Conservation (phyloP, 768 basidiomycete species). For the Gloeophyllum trabeum region DNA sequence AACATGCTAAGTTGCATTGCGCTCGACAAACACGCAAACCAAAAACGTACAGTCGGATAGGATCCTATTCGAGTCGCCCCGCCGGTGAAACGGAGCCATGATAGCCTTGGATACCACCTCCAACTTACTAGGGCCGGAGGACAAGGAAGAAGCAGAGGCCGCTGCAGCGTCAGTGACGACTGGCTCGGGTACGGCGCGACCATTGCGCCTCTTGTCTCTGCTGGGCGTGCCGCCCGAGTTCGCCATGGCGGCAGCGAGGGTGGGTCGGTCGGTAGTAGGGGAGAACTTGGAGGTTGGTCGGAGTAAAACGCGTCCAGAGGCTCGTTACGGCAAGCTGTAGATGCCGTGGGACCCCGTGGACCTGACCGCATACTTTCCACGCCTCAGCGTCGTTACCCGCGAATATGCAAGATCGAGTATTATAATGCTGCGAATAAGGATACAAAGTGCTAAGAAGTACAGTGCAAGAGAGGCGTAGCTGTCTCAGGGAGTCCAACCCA, state of each 20-base stretch:
- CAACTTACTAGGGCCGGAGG: slow-evolving; percentile 25
- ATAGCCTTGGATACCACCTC: slow-evolving; percentile 60
- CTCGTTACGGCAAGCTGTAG: too few relatives aligned
- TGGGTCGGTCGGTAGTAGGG: too few relatives aligned
- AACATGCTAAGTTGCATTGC: slow-evolving; percentile 1
- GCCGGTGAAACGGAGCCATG: slow-evolving; percentile 59
- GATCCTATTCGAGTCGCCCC: slow-evolving; percentile 60
- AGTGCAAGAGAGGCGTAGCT: neutral
- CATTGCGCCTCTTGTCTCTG: slow-evolving; percentile 24
- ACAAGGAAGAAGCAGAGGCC: slow-evolving; percentile 7
- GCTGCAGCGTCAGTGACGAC: slow-evolving; percentile 22
- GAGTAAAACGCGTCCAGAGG: slow-evolving; percentile 1
- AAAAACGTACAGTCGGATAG: slow-evolving; percentile 57
- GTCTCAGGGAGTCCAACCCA: slow-evolving; percentile 42
- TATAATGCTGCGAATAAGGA: neutral
- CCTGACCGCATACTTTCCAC: slow-evolving; percentile 1
- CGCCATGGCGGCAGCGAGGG: too few relatives aligned
- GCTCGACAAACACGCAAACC: slow-evolving; percentile 2
- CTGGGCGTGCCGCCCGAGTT: too few relatives aligned
- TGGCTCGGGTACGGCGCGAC: slow-evolving; percentile 27
- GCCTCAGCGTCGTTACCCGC: too few relatives aligned
- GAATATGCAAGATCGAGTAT: too few relatives aligned
- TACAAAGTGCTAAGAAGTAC: neutral
- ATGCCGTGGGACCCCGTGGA: too few relatives aligned
- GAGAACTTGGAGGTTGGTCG: too few relatives aligned